phyloP scores from a whole-genome alignment of 2,329 filamentous ascomycete genomes.

The Pseudogymnoascus sp. region DNA sequence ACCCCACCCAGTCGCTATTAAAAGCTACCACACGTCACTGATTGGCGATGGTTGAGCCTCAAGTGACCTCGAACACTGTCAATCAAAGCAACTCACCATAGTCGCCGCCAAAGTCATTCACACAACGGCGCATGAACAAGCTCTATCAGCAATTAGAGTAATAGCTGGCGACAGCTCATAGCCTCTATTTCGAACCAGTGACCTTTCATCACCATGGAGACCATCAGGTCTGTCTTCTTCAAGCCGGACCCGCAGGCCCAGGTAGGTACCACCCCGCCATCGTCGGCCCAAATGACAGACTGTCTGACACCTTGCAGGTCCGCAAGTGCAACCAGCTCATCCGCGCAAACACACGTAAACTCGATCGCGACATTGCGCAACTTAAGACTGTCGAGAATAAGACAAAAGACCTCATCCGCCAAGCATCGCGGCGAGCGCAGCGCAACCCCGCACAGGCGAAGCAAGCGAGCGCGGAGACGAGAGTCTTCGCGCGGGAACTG shows the following conservation, averaged over 20 bases:
- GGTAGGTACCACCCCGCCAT: constrained; percentile 42
- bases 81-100: not conserved
- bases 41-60: constrained; percentile 8
- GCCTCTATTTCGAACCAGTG: not conserved
- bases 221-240: constrained; percentile 76
- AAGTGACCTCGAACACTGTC: constrained; percentile 1
- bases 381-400: constrained; percentile 74
- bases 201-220: constrained; percentile 58
- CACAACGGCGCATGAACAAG: constrained; percentile 5
- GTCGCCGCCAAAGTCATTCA: not conserved
- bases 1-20: constrained; percentile 1
- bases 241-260: constrained; percentile 90
- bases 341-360: constrained; percentile 80
- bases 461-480: constrained; percentile 74
- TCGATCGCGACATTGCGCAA: constrained; percentile 83
- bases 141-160: not conserved
- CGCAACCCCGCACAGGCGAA: constrained; percentile 69
- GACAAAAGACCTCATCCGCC: constrained; percentile 76
- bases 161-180: constrained; percentile 4
- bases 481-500: constrained; percentile 81
- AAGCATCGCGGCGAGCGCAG: constrained; percentile 72
- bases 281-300: constrained; percentile 9
- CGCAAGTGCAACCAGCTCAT: constrained; percentile 92
- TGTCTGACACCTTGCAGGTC: constrained; percentile 47
- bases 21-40: constrained; percentile 6